Base-by-base conservation (phyloP, 768 basidiomycete genomes). In the Termitomyces sp. region DNA sequence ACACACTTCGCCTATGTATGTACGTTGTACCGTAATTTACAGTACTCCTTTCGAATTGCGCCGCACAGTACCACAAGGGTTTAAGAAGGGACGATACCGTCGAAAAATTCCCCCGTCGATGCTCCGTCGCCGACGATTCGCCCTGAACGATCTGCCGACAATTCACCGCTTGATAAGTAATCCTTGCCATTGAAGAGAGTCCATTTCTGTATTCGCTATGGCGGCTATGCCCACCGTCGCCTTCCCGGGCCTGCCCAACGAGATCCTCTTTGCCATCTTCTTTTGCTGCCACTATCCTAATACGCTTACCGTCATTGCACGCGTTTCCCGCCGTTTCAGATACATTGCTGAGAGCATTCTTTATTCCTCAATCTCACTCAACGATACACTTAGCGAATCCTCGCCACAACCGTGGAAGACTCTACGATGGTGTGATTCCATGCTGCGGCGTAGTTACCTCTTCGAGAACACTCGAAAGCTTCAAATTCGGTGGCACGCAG, bases 311-410 rank as follows among this genome's bases (percentile, higher is more conserved):
- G 64, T 70, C 55, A 65, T 81, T 59, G 66, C 82, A 28, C 71
- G 76, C 59, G 80, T 83, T 57, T 85, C 81, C n/a, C 76, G 68
- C 50, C 73, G 72, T 12, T 80, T 79, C 69, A 78, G 76, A 68
- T 81, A 76, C 38, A 80, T 87, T 40, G 85, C 84, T 2, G 86
- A 87, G 69, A 82, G 82, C 59, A 67, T 84, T 22, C 81, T 89
- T 39, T 88, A 88, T 68, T 71, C 85, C 12, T 77, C 78, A 55
- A 75, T 87, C 62, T 65, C 65, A 62, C 77, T 89, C 63, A 72
- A 70, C 57, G 87, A 88, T 65, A 59, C 68, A 32, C 69, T 87
- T 55, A 76, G 79, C 6, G 71, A 73, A 51, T 65, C 76, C 13
- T 75, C 78, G 5, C 77, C 79, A 22, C 60, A 71, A 13, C 82